Evolutionary conservation across 805 yeast genomes (phyloP), one percentile per base, ranked within the genome.

Genomic region (Yamadazyma kitorensis): DNA sequence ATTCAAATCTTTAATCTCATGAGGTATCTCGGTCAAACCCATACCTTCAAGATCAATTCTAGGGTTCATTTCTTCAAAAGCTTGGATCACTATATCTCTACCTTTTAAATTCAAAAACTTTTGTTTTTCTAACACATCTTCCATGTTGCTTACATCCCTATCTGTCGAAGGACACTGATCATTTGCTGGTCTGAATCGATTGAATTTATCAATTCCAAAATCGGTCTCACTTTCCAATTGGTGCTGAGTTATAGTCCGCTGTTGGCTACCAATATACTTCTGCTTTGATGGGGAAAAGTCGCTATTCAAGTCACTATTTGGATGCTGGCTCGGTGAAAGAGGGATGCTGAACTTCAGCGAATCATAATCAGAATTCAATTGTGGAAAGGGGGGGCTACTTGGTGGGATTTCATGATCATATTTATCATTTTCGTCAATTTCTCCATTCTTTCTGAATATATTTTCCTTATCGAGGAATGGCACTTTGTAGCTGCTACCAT

Each of bases 1-100:
- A 45, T 74, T 68, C 42, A 79, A 57, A 48, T 79, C 86, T 32
- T 68, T 69, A 18, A 79, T 64, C 42, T 77, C 81, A 33, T 74
- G 77, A 1, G 86, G 84, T 3, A 79, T 51, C 5, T 68, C 68
- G 8, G 56, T 59, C 24, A 79, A 54, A 0, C 64, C 68, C 53
- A 76, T 48, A 11, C 66, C 55, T 33, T 77, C 82, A 17, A 79
- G 46, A 36, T 68, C 55, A 2, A 79, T 57, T n/a, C 49, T 57
- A 1, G 75, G 62, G 6, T 50, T 42, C 5, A 68, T 64, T 27
- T 71, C 64, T 41, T 76, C 82, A 40, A 79, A 74, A 3, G 73
- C 59, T 4, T 56, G 51, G 9, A 70, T 55, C 11, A 78, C 66
- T 3, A 64, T 51, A 3, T 61, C 60, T 12, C 71, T 45, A 0